Evolutionary conservation across 2,329 filamentous ascomycete species (phyloP).

Genomic region (Exophiala viscosa): DNA sequence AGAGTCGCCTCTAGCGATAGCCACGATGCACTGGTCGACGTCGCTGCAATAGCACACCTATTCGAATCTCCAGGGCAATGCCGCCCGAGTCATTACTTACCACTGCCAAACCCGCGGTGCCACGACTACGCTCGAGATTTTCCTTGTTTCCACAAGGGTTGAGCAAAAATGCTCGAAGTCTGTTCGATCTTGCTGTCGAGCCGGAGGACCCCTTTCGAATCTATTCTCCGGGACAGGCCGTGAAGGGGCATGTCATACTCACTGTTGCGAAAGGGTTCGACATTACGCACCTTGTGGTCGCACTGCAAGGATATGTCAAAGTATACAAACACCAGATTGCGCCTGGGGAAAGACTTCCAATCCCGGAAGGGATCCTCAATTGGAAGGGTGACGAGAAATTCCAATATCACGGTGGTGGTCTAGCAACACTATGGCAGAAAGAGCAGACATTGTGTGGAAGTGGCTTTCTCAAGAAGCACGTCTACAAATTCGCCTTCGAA

Average conservation of each 20-base stretch:
- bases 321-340: constrained; percentile 61
- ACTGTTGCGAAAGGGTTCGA: constrained; percentile 58
- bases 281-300: constrained; percentile 61
- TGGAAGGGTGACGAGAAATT: constrained; percentile 51
- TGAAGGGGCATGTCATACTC: constrained; percentile 58
- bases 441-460: constrained; percentile 63
- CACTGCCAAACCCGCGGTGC: constrained; percentile 41
- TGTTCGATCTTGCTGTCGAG: constrained; percentile 60
- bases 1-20: not conserved
- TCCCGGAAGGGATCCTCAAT: constrained; percentile 49
- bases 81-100: constrained; percentile 32
- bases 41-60: constrained; percentile 21
- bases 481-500: constrained; percentile 64
- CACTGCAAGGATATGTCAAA: constrained; percentile 62
- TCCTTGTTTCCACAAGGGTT: constrained; percentile 57
- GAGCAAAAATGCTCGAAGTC: constrained; percentile 50
- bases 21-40: constrained; percentile 15
- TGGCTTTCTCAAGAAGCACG: constrained; percentile 59
- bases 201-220: constrained; percentile 61
- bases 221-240: constrained; percentile 60
- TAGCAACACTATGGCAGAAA: constrained; percentile 62
- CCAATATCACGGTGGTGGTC: constrained; percentile 61
- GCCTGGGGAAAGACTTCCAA: constrained; percentile 51
- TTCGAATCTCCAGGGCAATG: constrained; percentile 24
- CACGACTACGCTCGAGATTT: constrained; percentile 45